phyloP scores from a whole-genome alignment of 371 early-diverging fungal genomes.

The Smittium culicis region DNA sequence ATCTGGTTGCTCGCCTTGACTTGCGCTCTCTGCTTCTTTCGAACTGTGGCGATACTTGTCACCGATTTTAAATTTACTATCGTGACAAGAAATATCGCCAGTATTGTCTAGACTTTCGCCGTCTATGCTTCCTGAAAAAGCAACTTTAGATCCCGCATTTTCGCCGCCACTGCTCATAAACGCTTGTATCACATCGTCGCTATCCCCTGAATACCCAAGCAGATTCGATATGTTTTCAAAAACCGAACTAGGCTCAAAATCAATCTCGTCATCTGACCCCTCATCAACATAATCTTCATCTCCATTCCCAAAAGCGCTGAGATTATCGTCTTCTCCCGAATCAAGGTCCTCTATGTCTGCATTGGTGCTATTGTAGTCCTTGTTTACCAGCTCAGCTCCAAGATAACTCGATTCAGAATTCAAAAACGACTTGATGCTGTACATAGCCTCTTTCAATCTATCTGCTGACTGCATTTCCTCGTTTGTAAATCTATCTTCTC shows the following conservation, averaged over 20 bases:
- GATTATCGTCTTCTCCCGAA: slow-evolving; percentile 19
- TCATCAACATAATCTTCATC: neutral
- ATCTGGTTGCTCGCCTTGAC: too few species aligned
- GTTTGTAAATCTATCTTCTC: neutral
- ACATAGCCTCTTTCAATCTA: slow-evolving; percentile 46
- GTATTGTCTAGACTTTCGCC: too few species aligned
- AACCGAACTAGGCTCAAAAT: slow-evolving; percentile 9
- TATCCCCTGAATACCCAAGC: neutral
- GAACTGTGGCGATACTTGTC: too few species aligned
- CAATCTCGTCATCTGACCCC: slow-evolving; percentile 14
- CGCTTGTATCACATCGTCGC: slow-evolving; percentile 19
- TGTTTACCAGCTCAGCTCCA: slow-evolving; percentile 52
- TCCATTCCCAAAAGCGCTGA: slow-evolving; percentile 1
- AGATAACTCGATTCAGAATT: slow-evolving; percentile 54
- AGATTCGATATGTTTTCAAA: slow-evolving; percentile 7
- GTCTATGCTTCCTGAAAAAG: too few species aligned
- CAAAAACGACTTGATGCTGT: slow-evolving; percentile 53
- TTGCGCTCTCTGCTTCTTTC: too few species aligned
- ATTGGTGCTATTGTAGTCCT: slow-evolving; percentile 14
- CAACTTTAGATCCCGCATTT: too few species aligned
- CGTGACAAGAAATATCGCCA: too few species aligned
- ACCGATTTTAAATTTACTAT: too few species aligned
- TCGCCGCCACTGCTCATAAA: slow-evolving; percentile 37
- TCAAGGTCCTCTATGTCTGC: slow-evolving; percentile 21
- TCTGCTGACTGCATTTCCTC: slow-evolving; percentile 27